Evolutionary conservation across 1,284 basidiomycete species (phyloP).

Genomic region (Amylostereum areolatum): DNA sequence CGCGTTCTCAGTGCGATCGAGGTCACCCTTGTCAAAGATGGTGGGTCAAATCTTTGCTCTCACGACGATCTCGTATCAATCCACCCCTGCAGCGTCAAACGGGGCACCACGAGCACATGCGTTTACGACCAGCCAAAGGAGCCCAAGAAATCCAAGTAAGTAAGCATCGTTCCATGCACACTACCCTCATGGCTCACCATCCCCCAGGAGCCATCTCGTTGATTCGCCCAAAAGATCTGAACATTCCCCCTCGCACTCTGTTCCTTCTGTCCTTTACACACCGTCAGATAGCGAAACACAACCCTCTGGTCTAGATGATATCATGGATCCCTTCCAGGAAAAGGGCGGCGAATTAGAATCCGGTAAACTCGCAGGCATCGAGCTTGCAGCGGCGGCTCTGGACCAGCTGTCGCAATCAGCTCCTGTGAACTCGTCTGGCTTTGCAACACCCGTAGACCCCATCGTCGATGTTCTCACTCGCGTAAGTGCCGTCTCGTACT

Average conservation of each 20-base stretch:
- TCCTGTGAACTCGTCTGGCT: neutral
- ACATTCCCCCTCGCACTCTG: neutral
- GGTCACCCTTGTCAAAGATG: slow-evolving; percentile 19
- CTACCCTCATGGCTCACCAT: neutral
- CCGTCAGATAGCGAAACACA: neutral
- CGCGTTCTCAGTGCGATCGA: slow-evolving; percentile 16
- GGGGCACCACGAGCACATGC: slow-evolving; percentile 14
- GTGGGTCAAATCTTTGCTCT: slow-evolving; percentile 6
- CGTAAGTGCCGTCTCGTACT: neutral
- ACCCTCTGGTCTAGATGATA: neutral
- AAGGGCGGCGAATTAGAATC: neutral
- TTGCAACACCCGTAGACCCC: slow-evolving; percentile 2
- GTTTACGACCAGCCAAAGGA: slow-evolving; percentile 14
- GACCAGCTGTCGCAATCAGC: slow-evolving; percentile 8
- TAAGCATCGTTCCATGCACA: neutral
- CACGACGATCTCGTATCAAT: neutral
- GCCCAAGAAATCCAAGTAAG: slow-evolving; percentile 9
- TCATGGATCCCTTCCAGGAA: neutral
- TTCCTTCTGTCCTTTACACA: neutral
- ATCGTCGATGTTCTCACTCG: slow-evolving; percentile 4
- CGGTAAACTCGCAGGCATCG: slow-evolving; percentile 2
- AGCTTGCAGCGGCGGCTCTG: slow-evolving; percentile 9
- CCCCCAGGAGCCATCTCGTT: neutral
- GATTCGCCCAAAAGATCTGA: neutral
- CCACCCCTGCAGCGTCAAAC: slow-evolving; percentile 10